Percentiles rank a stretch among this genome's conserved stretches.
These are phyloP conservation scores for Senna siamea DNA, from an alignment of 306 rosid species.

Conservation along the genomic window DNA sequence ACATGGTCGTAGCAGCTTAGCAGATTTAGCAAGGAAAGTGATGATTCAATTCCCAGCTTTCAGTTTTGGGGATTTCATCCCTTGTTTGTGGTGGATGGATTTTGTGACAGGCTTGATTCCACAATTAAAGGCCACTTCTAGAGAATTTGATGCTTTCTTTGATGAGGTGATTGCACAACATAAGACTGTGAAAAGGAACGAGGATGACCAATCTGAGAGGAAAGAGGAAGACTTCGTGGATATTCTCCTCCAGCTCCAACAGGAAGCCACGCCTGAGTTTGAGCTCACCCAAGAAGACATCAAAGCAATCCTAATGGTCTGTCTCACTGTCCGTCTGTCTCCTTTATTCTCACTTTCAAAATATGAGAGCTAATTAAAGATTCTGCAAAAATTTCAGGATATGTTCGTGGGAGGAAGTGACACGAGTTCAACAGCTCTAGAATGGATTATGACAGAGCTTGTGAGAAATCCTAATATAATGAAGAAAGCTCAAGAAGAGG, in stretches of 20 bases:
- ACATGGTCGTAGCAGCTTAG: constrained; percentile 8
- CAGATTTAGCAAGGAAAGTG: constrained; percentile 3
- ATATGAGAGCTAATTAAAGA: no score
- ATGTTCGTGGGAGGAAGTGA: constrained; percentile 30
- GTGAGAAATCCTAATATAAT: not conserved
- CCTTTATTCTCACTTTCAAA: no score
- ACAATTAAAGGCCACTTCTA: constrained; percentile 11
- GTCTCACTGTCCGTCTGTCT: not conserved
- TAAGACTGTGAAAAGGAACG: not conserved
- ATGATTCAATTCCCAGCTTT: not conserved
- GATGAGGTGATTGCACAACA: constrained; percentile 42
- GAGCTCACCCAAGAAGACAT: constrained; percentile 30
- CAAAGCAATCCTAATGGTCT: constrained; percentile 36
- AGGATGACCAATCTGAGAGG: not conserved
- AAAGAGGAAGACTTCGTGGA: constrained; percentile 39
- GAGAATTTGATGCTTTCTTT: constrained; percentile 34
- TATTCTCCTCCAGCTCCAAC: constrained; percentile 45
- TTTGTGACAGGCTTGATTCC: constrained; percentile 33
- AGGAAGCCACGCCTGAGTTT: constrained; percentile 14
- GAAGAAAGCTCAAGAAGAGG: constrained; percentile 49
- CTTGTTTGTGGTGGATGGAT: constrained; percentile 53
- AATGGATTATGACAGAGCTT: constrained; percentile 20
- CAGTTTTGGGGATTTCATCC: constrained; percentile 46
- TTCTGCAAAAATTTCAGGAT: constrained; percentile 4
- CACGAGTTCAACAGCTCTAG: not conserved